Base-by-base conservation (phyloP, 345 rosid genomes). In the Arabis alpina region DNA sequence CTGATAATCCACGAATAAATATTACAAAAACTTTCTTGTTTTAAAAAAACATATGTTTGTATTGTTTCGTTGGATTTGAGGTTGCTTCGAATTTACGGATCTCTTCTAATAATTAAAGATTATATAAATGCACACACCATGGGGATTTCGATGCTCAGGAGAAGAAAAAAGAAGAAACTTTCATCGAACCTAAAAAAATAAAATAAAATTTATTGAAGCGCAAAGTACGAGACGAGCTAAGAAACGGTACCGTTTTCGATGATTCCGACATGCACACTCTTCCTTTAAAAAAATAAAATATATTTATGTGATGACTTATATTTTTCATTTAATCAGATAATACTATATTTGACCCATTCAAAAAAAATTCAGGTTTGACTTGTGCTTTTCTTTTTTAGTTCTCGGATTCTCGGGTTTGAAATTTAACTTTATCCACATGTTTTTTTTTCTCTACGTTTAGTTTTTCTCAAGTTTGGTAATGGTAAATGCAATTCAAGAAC, bases 71-170 rank as follows among this genome's bases (percentile, higher is more conserved):
- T 56, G 74, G 23, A 19, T 19, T 19, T 19, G 23, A 19, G 23
- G 23, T 19, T 19, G 23, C 23, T 78, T 67, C 12, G 62, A 64
- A 59, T 72, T 73, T 57, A 61, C 73, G 66, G 80, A 68, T 80
- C 54, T 41, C 34, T 63, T 10, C 37, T 51, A 1, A 49, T 36
- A 24, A 40, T 48, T 55, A 10, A 50, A 63, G 37, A 70, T 37
- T 54, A 42, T 16, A 10, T 16, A 11, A 37, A 16, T 69, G 54
- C 45, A 28, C 45, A 28, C 23, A 11, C 3, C 52, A 39, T 50
- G 42, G 23, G 44, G 2, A 36, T 36, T 36, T 36, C 65, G 23
- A 48, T 56, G 9, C 51, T 37, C 51, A 47, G 51, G 24, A 74
- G 77, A 40, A 32, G 44, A 10, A 44, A 19, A 47, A 28, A 28